Percentiles rank a stretch among this genome's conserved stretches.
Conservation (phyloP, 495 filamentous ascomycete species). For the Penicillium cosmopolitanum region DNA sequence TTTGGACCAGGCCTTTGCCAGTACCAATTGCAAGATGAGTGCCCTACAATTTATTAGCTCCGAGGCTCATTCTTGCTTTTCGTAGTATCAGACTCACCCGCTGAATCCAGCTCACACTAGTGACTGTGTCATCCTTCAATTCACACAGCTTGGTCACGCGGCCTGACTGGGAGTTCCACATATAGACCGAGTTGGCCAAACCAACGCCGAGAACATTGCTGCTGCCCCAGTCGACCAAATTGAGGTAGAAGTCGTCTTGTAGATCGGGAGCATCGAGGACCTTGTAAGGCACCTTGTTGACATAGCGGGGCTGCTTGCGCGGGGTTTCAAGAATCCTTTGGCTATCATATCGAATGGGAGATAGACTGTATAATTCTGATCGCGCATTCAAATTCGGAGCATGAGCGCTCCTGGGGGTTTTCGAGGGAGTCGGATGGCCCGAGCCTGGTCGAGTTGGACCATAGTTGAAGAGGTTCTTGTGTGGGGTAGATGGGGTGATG, state of each 20-base stretch:
- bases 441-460: slow-evolving; percentile 76
- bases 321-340: slow-evolving; percentile 91
- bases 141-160: slow-evolving; percentile 91
- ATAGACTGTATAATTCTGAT: slow-evolving; percentile 91
- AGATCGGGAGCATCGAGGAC: slow-evolving; percentile 95
- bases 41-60: slow-evolving; percentile 54
- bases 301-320: slow-evolving; percentile 80
- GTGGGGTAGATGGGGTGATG: slow-evolving; percentile 89
- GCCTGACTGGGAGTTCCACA: slow-evolving; percentile 93
- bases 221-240: slow-evolving; percentile 97
- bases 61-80: neutral
- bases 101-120: slow-evolving; percentile 97
- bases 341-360: slow-evolving; percentile 85
- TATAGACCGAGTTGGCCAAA: slow-evolving; percentile 91
- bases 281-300: slow-evolving; percentile 96
- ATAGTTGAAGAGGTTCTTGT: slow-evolving; percentile 96
- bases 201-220: slow-evolving; percentile 92
- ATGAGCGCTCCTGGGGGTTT: slow-evolving; percentile 86
- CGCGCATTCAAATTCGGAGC: slow-evolving; percentile 82
- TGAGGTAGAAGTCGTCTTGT: slow-evolving; percentile 96
- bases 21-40: slow-evolving; percentile 95
- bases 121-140: slow-evolving; percentile 89
- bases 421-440: slow-evolving; percentile 79
- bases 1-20: slow-evolving; percentile 89
- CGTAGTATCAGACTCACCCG: slow-evolving; percentile 45